These are phyloP conservation scores for Ascosphaera pollenicola DNA, from an alignment of 2,329 filamentous ascomycete genomes.

Conservation along the genomic window DNA sequence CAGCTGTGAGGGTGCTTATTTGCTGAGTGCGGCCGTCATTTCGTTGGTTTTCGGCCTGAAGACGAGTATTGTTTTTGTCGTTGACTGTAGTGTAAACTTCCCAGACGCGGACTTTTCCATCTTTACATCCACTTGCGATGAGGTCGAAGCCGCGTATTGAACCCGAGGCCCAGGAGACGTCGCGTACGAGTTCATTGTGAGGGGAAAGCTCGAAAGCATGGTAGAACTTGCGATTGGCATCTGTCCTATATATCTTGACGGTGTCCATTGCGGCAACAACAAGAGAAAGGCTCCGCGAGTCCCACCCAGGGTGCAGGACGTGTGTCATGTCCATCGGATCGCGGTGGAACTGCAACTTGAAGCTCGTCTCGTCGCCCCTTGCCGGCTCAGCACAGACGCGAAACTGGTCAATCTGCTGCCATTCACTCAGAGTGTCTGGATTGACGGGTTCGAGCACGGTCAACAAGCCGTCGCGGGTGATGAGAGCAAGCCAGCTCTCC, in stretches of 20 bases:
- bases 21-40: slow-evolving; percentile 7
- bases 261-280: slow-evolving; percentile 71
- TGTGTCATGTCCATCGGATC: slow-evolving; percentile 51
- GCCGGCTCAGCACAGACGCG: slow-evolving; percentile 44
- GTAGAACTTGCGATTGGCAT: slow-evolving; percentile 59
- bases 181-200: slow-evolving; percentile 58
- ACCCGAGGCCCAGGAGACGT: slow-evolving; percentile 81
- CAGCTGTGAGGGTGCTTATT: neutral
- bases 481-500: slow-evolving; percentile 66
- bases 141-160: slow-evolving; percentile 79
- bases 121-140: slow-evolving; percentile 79
- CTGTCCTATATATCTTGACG: slow-evolving; percentile 64
- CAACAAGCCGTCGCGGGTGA: slow-evolving; percentile 61
- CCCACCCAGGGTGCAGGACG: slow-evolving; percentile 60
- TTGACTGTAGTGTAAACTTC: slow-evolving; percentile 27
- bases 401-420: slow-evolving; percentile 53
- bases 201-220: slow-evolving; percentile 53
- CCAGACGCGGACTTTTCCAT: slow-evolving; percentile 78
- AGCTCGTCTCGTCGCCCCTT: slow-evolving; percentile 68
- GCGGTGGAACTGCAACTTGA: slow-evolving; percentile 71
- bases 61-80: slow-evolving; percentile 10
- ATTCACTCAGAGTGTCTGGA: slow-evolving; percentile 59
- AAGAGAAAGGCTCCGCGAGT: slow-evolving; percentile 54
- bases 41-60: slow-evolving; percentile 10
- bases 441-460: slow-evolving; percentile 68